phyloP scores from a whole-genome alignment of 192 early-diverging fungal genomes.

The Spizellomyces sp. region DNA sequence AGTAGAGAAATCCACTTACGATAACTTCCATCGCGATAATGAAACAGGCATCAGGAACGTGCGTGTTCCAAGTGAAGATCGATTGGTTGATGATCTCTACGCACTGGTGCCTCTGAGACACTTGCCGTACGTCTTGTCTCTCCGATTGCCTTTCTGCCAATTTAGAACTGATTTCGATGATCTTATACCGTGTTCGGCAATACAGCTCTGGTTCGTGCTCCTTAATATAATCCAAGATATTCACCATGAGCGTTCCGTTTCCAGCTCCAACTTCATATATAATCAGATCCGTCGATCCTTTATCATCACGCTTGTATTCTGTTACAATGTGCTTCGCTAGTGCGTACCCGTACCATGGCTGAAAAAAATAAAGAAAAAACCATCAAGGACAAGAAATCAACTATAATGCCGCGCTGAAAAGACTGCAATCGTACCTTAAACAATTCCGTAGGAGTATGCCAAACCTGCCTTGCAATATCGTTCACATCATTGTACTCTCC shows the following conservation, averaged over 20 bases:
- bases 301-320: slow-evolving; percentile 70
- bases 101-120: slow-evolving; percentile 30
- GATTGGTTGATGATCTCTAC: slow-evolving; percentile 85
- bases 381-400: background rate
- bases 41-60: slow-evolving; percentile 77
- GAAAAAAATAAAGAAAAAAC: background rate
- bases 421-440: slow-evolving; percentile 64
- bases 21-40: slow-evolving; percentile 97
- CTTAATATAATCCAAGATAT: slow-evolving; percentile 88
- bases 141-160: slow-evolving; percentile 60
- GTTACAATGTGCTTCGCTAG: slow-evolving; percentile 86
- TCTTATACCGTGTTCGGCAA: slow-evolving; percentile 74
- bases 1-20: slow-evolving; percentile 46
- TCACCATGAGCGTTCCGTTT: slow-evolving; percentile 93
- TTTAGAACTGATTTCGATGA: slow-evolving; percentile 91
- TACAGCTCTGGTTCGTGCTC: slow-evolving; percentile 79
- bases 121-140: slow-evolving; percentile 14
- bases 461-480: slow-evolving; percentile 81
- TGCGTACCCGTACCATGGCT: slow-evolving; percentile 92
- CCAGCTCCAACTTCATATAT: slow-evolving; percentile 97
- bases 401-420: background rate
- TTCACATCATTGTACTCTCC: slow-evolving; percentile 34
- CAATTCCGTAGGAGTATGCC: slow-evolving; percentile 98
- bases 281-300: slow-evolving; percentile 49
- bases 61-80: slow-evolving; percentile 86